These are phyloP conservation scores for Mycena amicta DNA, from an alignment of 768 basidiomycete genomes.

Conservation along the genomic window DNA sequence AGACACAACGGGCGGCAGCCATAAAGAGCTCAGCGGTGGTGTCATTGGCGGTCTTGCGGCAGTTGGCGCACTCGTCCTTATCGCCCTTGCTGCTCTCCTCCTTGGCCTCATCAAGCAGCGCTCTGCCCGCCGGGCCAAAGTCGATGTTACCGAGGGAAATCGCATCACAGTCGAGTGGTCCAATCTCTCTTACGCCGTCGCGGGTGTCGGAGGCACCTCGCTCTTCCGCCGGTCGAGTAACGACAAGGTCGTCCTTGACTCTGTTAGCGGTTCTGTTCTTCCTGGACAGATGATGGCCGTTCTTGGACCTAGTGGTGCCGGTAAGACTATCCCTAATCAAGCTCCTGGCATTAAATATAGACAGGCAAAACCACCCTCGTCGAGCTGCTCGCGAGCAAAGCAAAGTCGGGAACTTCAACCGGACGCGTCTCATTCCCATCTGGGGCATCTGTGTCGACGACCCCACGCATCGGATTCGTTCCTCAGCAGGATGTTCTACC, in stretches of 20 bases:
- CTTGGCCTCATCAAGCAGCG: conserved; percentile 66
- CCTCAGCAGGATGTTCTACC: conserved; percentile 87
- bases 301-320: conserved; percentile 88
- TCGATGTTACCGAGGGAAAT: conserved; percentile 43
- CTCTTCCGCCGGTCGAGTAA: conserved; percentile 31
- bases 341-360: no score
- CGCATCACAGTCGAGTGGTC: conserved; percentile 70
- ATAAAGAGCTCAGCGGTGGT: conserved; percentile 61
- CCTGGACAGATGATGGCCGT: conserved; percentile 91
- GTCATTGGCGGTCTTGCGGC: conserved; percentile 92
- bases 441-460: conserved; percentile 22
- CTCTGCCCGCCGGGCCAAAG: conserved; percentile 53
- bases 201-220: conserved; percentile 24
- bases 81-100: conserved; percentile 60
- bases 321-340: conserved; percentile 93
- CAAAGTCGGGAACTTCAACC: conserved; percentile 68
- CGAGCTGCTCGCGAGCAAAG: conserved; percentile 85
- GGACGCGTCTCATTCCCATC: conserved; percentile 66
- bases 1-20: conserved; percentile 25
- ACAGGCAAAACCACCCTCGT: conserved; percentile 93
- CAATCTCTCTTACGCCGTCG: conserved; percentile 67
- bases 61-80: conserved; percentile 64
- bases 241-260: conserved; percentile 70
- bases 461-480: conserved; percentile 78
- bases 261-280: conserved; percentile 66